Evolutionary conservation across 2,329 filamentous ascomycete species (phyloP), one percentile per base, ranked within the genome.

Genomic region (Venturia asperata): DNA sequence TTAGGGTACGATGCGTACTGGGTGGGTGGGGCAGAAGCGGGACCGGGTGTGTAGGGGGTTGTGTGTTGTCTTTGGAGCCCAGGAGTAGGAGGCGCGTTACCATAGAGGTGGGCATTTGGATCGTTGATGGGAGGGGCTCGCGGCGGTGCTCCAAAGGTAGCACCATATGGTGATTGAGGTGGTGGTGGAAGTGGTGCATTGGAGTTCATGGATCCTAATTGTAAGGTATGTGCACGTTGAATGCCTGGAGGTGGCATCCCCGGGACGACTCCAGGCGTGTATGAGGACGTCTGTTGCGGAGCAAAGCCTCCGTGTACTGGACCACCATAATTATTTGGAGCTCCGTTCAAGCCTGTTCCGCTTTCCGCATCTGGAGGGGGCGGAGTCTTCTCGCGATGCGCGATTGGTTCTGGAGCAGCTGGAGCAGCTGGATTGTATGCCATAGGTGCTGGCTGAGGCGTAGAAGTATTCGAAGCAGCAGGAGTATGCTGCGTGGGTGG

Each of bases 381-480:
- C 1, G 89, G 90, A 0, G 90, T 93, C 81, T 92, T 92, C 74
- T 92, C 90, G 61, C 90, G 83, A 73, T 90, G 85, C 24, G 82
- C 80, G 63, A 92, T 85, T 27, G 83, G 80, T 73, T 92, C 89
- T 0, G 89, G 88, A 0, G 88, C 88, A 0, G 88, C 82, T 5
- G 90, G 90, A 1, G 89, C 89, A 0, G 90, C 89, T 3, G 90
- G 90, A 72, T 92, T 92, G 72, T 92, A 92, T 2, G 88, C 84
- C 77, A 90, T 85, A 0, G 87, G 87, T 9, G 77, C 80, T n/a
- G 79, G 74, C 43, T 69, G 70, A 45, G 67, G 68, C 11, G 72
- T 69, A 1, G 64, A 58, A 65, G 74, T 70, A 61, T 71, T 72
- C n/a, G 66, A 65, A 17, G 72, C 68, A 17, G 71, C 68, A 10